phyloP scores from a whole-genome alignment of 495 filamentous ascomycete genomes.

The Xylaria telfairii region DNA sequence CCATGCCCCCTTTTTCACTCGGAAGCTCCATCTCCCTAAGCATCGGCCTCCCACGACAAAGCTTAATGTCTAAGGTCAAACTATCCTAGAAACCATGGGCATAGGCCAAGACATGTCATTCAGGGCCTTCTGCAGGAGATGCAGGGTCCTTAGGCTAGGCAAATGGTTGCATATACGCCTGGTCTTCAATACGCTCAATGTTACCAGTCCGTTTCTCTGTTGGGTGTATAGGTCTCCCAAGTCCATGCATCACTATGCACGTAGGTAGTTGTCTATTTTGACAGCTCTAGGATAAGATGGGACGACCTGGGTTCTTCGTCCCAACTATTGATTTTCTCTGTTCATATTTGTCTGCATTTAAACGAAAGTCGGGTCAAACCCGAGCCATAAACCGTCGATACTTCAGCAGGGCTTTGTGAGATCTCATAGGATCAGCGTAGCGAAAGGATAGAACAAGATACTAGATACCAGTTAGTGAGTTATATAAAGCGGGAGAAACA shows the following conservation, averaged over 20 bases:
- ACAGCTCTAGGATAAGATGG: background rate
- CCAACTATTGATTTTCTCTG: background rate
- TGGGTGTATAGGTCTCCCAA: background rate
- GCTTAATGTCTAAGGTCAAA: background rate
- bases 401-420: background rate
- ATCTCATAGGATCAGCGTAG: background rate
- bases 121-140: background rate
- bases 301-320: background rate
- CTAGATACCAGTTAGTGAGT: constrained; percentile 13
- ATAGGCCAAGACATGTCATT: constrained; percentile 8
- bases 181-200: background rate
- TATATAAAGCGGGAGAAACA: background rate
- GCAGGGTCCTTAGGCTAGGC: background rate
- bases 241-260: background rate
- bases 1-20: background rate
- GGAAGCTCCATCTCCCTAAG: background rate
- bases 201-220: constrained; percentile 6
- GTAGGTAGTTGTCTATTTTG: background rate
- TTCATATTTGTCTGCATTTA: background rate
- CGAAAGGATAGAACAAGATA: background rate
- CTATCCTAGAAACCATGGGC: background rate
- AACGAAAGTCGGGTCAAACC: background rate
- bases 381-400: background rate
- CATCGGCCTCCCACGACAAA: background rate
- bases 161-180: constrained; percentile 6